Evolutionary conservation across 768 basidiomycete genomes (phyloP).

Genomic region (Holtermanniella nyarrowii): DNA sequence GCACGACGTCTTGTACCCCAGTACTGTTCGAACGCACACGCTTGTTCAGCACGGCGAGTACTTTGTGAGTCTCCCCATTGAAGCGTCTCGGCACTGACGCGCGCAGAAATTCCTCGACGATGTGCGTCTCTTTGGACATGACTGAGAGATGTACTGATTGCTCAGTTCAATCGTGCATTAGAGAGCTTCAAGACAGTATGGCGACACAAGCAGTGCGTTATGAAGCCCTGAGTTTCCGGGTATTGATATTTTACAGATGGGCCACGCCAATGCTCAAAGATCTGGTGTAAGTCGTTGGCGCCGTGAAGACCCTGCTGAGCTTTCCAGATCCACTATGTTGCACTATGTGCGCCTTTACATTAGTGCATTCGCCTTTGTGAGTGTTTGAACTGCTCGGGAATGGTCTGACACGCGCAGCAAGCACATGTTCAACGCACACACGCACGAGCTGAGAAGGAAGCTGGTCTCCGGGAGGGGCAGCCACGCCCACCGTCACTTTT

Average conservation of each 20-base stretch:
- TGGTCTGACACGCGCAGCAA: too few relatives aligned
- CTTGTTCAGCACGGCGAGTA: constrained; percentile 18
- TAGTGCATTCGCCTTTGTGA: constrained; percentile 31
- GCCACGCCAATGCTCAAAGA: constrained; percentile 24
- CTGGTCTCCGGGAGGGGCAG: constrained; percentile 8
- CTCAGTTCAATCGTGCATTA: constrained; percentile 14
- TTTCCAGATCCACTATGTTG: constrained; percentile 28
- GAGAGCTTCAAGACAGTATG: constrained; percentile 30
- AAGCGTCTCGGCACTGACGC: background rate
- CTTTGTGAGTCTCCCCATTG: background rate
- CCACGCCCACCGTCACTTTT: constrained; percentile 24
- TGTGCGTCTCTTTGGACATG: constrained; percentile 8
- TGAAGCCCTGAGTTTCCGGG: background rate
- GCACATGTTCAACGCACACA: constrained; percentile 29
- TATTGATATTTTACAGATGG: constrained; percentile 10
- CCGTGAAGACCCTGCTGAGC: too few relatives aligned
- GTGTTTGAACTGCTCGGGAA: too few relatives aligned
- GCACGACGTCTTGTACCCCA: constrained; percentile 35
- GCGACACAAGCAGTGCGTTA: constrained; percentile 20
- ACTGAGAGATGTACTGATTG: background rate
- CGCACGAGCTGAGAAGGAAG: constrained; percentile 28
- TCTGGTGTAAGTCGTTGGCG: too few relatives aligned
- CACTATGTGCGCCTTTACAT: constrained; percentile 31
- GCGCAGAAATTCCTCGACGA: constrained; percentile 35
- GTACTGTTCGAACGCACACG: constrained; percentile 23